Evolutionary conservation across 192 early-diverging fungal genomes (phyloP).

Genomic region (Dimargaris xerosporica): DNA sequence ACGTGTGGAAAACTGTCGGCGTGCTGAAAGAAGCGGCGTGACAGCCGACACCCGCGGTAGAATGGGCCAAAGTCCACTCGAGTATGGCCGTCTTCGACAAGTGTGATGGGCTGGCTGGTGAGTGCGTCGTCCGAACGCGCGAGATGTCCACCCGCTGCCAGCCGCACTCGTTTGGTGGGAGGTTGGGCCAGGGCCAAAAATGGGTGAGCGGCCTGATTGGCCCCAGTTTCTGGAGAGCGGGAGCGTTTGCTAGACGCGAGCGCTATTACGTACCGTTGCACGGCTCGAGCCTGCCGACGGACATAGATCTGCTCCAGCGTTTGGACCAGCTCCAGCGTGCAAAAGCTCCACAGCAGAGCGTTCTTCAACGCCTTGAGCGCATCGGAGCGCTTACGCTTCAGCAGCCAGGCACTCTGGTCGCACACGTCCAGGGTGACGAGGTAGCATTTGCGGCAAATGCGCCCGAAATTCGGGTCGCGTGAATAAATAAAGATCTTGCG

Average conservation of each 20-base stretch:
- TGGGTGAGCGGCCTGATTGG: no score
- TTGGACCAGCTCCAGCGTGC: background rate
- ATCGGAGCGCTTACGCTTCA: background rate
- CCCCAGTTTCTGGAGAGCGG: no score
- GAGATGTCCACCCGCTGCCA: background rate
- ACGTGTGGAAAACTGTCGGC: no score
- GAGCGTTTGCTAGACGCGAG: background rate
- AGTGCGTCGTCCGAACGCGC: background rate
- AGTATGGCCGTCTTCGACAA: background rate
- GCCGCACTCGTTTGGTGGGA: background rate
- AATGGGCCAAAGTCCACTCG: background rate
- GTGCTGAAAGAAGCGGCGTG: background rate
- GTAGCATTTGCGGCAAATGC: background rate
- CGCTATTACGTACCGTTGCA: background rate
- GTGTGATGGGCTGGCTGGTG: background rate
- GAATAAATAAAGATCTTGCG: background rate
- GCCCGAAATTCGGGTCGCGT: background rate
- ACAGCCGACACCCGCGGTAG: conserved; percentile 3
- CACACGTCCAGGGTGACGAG: background rate
- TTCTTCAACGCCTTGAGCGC: background rate
- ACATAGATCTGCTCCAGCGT: background rate
- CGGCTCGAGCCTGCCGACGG: background rate
- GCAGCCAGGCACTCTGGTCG: background rate
- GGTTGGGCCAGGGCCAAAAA: background rate
- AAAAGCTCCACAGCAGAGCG: conserved; percentile 6